Base-by-base conservation (phyloP, 164 flowering plant species). In the Magnolia kwangsiensis region DNA sequence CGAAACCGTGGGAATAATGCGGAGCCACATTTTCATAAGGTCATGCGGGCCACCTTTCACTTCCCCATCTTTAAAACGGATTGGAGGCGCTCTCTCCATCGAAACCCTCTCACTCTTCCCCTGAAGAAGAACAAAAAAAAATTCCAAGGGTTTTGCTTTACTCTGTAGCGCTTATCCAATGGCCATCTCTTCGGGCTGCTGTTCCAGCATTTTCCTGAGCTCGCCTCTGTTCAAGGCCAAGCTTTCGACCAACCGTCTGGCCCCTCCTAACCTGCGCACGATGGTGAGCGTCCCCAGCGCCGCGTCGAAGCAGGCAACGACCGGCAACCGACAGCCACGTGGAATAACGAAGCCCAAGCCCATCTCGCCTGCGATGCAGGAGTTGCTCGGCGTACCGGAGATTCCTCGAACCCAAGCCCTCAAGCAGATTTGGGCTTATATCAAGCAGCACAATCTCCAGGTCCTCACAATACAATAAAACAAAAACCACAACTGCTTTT, bases 401-500 rank as follows among this genome's bases (percentile, higher is more conserved):
- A 89, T 93, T 71, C 86, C 98, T 67, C 89, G 98, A 13, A 90
- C 99, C n/a, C 92, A 90, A 77, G 97, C 92, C 9, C 92, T 93
- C 67, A 93, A 95, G 85, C 85, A 69, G 75, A 92, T 95, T 81
- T 93, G 98, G 98, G 97, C 93, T 72, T 83, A 95, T 81, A 95
- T 95, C 81, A 95, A 93, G 80, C 76, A 86, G 59, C 83, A 91
- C 82, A 85, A 91, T 78, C 97, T 95, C 80, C 97, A 92, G 95
- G 98, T 95, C 50, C 14, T 37, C 51, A 31, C 29, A 64, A 64
- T 8, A 18, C 0, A n/a, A 64, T 64, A 55, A 55, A 37, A 37
- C 45, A 37, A 37, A 37, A 0, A 37, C 45, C 45, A 37, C 45
- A 37, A 37, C 2, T 37, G 3, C 45, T 37, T 37, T 37, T 37